Evolutionary conservation across 2,329 filamentous ascomycete genomes (phyloP), one percentile per base, ranked within the genome.

Genomic region (Trichophyton benhamiae): DNA sequence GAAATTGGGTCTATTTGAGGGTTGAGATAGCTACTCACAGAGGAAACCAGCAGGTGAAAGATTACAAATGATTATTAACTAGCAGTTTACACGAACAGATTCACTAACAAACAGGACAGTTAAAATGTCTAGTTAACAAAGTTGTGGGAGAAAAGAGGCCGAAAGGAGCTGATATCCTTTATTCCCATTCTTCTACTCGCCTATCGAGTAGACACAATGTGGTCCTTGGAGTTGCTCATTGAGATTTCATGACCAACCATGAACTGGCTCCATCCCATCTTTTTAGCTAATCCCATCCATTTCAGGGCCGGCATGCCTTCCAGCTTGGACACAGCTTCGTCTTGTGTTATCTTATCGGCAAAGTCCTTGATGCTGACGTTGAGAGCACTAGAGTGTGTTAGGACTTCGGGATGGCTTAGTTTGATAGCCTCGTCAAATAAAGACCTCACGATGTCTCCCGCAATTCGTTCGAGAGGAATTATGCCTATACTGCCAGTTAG

Each of bases 261-360:
- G 38, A 59, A 59, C 22, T 59, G 57, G 41, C 36, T 59, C 57
- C 57, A 59, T 36, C 57, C 57, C 38, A 27, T 48, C 38, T 59
- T 59, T 20, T 59, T 59, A 13, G 57, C 57, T 7, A 59, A n/a
- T 3, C 57, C 57, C 57, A 59, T 59, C 57, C 57, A 59, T 30
- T 59, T 20, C 3, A 59, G 22, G 15, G 57, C 38, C 15, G 57
- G 38, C 57, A 59, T 59, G 2, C 17, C 57, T 9, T 59, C 57
- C n/a, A 59, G 25, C 7, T 8, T 22, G 17, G 41, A 20, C n/a
- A 59, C 7, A 20, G 44, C 36, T 22, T 46, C 5, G 15, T 59
- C 57, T 27, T 59, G 25, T 13, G 13, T 8, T 1, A 48, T 25
- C 27, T 30, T 48, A n/a, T 59, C 57, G 17, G 33, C 57, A 2